phyloP scores from a whole-genome alignment of 805 yeast genomes.

The Kazachstania taianensis region DNA sequence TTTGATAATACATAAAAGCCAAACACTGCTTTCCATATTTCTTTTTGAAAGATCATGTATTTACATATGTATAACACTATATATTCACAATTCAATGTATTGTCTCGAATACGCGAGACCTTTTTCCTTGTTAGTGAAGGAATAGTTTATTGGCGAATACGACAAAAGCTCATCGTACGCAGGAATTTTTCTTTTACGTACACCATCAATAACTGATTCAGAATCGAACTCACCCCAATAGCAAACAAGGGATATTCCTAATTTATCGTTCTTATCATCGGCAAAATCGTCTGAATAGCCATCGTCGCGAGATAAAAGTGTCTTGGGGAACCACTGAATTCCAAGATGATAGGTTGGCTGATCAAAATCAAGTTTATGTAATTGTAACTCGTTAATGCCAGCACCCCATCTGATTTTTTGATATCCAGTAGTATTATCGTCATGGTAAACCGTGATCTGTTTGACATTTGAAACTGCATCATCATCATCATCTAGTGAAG shows the following conservation, averaged over 20 bases:
- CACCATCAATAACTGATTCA: conserved; percentile 32
- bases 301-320: conserved; percentile 34
- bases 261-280: conserved; percentile 26
- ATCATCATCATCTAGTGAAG: no score
- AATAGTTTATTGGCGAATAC: conserved; percentile 54
- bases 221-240: conserved; percentile 68
- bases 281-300: conserved; percentile 15
- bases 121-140: conserved; percentile 53
- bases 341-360: conserved; percentile 46
- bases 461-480: conserved; percentile 56
- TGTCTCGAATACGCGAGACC: conserved; percentile 59
- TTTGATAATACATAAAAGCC: no score
- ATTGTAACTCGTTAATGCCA: conserved; percentile 55
- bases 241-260: conserved; percentile 57
- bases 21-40: no score
- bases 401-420: conserved; percentile 37
- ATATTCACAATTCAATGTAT: conserved; percentile 33
- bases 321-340: conserved; percentile 66
- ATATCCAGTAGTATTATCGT: conserved; percentile 31
- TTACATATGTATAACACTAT: no score
- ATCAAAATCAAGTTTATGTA: conserved; percentile 59
- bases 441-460: conserved; percentile 40
- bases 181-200: conserved; percentile 40
- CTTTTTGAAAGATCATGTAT: no score
- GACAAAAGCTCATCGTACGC: conserved; percentile 62